A percentile compares a stretch with the other conserved stretches of the same genome.
Conservation (phyloP, 768 basidiomycete genomes). For the Psilocybe tampanensis region DNA sequence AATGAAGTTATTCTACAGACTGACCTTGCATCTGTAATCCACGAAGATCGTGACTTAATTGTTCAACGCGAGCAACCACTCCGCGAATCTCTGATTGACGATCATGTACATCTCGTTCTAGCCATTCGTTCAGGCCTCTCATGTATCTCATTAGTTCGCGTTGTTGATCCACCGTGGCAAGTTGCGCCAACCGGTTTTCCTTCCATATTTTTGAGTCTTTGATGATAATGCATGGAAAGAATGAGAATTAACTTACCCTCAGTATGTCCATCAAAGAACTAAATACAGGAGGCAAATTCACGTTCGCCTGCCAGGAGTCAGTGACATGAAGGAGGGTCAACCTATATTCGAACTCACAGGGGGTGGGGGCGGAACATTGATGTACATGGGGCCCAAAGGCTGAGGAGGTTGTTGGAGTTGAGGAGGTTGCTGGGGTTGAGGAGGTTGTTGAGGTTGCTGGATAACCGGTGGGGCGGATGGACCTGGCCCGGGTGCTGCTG, state of each 20-base stretch:
- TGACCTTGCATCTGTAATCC: constrained; percentile 38
- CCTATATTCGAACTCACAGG: constrained; percentile 53
- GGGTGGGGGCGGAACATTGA: constrained; percentile 42
- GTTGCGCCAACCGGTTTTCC: constrained; percentile 77
- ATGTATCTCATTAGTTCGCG: constrained; percentile 82
- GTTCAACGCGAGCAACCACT: constrained; percentile 62
- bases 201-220: constrained; percentile 27
- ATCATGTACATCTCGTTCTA: constrained; percentile 76
- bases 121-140: constrained; percentile 75
- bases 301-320: constrained; percentile 46
- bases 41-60: constrained; percentile 44
- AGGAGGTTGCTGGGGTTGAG: too few relatives aligned
- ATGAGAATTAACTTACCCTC: constrained; percentile 41
- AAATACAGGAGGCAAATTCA: constrained; percentile 64
- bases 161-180: constrained; percentile 78
- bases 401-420: constrained; percentile 20
- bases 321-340: neutral
- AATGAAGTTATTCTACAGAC: neutral
- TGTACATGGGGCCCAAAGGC: constrained; percentile 30
- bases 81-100: constrained; percentile 73
- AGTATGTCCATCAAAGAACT: constrained; percentile 72
- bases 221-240: neutral
- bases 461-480: constrained; percentile 25
- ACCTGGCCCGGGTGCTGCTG: neutral
- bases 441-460: constrained; percentile 23